Evolutionary conservation across 1,284 basidiomycete genomes (phyloP).

Genomic region (Ustilago trichophora): DNA sequence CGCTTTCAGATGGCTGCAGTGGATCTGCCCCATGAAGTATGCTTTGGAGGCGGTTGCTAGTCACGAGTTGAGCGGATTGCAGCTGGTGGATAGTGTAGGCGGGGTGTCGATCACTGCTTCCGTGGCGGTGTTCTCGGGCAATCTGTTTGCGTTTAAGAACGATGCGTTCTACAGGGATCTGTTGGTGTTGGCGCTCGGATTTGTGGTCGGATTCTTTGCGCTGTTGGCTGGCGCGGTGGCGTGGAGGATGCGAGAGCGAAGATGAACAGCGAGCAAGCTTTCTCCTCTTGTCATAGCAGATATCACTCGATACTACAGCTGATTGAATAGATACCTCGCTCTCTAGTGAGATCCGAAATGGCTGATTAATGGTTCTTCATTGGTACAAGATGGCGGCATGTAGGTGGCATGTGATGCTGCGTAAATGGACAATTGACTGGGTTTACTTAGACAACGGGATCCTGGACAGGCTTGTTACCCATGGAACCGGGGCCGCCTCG

Average conservation of each 20-base stretch:
- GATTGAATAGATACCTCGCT: no score
- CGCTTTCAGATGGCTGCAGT: slow-evolving; percentile 53
- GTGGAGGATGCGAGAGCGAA: slow-evolving; percentile 39
- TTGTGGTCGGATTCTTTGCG: slow-evolving; percentile 43
- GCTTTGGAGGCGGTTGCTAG: slow-evolving; percentile 55
- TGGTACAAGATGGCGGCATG: no score
- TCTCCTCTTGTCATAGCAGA: no score
- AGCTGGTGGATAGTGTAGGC: slow-evolving; percentile 42
- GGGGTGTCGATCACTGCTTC: slow-evolving; percentile 27
- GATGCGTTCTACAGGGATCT: slow-evolving; percentile 54
- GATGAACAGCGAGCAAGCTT: no score
- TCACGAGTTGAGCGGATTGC: slow-evolving; percentile 45
- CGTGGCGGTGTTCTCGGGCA: slow-evolving; percentile 43
- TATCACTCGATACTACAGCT: no score
- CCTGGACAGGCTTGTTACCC: slow-evolving; percentile 48
- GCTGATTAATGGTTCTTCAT: no score
- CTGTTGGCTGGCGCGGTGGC: slow-evolving; percentile 27
- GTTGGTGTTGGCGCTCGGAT: slow-evolving; percentile 48
- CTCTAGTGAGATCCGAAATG: no score
- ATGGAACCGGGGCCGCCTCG: slow-evolving; percentile 52
- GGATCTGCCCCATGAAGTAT: slow-evolving; percentile 54
- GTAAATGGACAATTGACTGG: no score
- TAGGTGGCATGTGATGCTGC: slow-evolving; percentile 4
- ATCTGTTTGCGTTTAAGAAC: slow-evolving; percentile 46
- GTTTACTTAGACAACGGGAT: slow-evolving; percentile 44